Conservation (phyloP, 164 flowering plant species). For the Sextonia rubra region DNA sequence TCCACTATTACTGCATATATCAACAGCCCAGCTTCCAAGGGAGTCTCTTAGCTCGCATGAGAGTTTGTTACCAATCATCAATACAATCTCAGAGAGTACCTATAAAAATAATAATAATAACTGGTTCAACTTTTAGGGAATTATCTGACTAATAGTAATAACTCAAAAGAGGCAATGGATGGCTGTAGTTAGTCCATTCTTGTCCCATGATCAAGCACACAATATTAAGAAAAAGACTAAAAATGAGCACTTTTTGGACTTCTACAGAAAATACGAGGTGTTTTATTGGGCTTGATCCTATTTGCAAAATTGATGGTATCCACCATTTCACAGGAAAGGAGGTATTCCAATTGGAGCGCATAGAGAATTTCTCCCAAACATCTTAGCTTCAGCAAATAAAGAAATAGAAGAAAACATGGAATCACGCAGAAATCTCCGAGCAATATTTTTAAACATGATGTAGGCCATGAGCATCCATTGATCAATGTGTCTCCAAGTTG, state of each 20-base stretch:
- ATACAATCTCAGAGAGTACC: slow-evolving; percentile 58
- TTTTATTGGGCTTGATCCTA: background rate
- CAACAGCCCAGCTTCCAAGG: slow-evolving; percentile 53
- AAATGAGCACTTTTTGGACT: background rate
- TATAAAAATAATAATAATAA: slow-evolving; percentile 14
- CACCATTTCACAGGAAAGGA: background rate
- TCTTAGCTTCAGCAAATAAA: too few species aligned
- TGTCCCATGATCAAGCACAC: background rate
- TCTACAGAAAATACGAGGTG: background rate
- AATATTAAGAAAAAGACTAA: background rate
- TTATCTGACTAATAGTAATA: background rate
- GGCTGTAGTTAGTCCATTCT: background rate
- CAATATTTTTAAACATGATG: too few species aligned
- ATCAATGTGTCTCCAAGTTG: too few species aligned
- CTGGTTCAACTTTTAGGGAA: background rate
- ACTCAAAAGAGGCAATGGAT: background rate
- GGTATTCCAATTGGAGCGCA: background rate
- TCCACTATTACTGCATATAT: slow-evolving; percentile 42
- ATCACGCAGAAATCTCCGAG: too few species aligned
- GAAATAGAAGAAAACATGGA: too few species aligned
- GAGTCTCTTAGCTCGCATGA: slow-evolving; percentile 38
- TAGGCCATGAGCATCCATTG: too few species aligned
- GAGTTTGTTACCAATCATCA: slow-evolving; percentile 43
- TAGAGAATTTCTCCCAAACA: too few species aligned
- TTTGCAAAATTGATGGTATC: background rate